These are phyloP conservation scores for Crithidia sp. DNA, from an alignment of 208 protist species.

Conservation along the genomic window DNA sequence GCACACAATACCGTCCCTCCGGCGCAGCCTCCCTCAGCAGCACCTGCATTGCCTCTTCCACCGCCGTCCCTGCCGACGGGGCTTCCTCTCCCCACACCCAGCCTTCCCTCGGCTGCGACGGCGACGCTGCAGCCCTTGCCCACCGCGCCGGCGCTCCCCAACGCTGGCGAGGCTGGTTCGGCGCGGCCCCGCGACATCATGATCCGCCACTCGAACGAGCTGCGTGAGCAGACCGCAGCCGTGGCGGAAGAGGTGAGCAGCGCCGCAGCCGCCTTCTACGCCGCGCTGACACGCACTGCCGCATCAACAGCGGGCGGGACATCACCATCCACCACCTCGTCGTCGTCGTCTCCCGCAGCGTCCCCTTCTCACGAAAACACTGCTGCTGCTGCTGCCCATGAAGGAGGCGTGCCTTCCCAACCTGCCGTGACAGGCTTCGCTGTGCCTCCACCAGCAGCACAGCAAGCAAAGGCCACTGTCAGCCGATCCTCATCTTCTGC, in stretches of 20 bases:
- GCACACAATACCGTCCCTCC: neutral
- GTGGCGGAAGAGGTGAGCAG: constrained; percentile 31
- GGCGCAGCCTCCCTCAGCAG: neutral
- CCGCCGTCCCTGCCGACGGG: neutral
- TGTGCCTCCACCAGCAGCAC: neutral
- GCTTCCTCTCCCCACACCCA: neutral
- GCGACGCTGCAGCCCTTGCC: neutral
- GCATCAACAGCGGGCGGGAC: neutral
- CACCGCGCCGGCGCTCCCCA: neutral
- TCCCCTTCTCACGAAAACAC: neutral
- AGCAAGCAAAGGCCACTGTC: neutral
- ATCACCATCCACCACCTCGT: neutral
- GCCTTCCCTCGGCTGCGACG: neutral
- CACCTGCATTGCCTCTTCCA: constrained; percentile 5
- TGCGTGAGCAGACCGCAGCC: constrained; percentile 35
- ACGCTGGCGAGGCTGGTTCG: constrained; percentile 16
- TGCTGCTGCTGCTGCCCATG: neutral
- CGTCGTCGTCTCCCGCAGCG: neutral
- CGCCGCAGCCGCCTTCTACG: constrained; percentile 29
- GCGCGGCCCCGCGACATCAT: constrained; percentile 54
- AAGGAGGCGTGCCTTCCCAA: neutral
- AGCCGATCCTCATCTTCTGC: no score
- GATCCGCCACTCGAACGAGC: constrained; percentile 61
- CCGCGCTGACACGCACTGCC: constrained; percentile 5
- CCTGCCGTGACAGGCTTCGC: no score